These are phyloP conservation scores for Echinochloa phyllopogon DNA, from an alignment of 176 grass and related monocot genomes.

Conservation along the genomic window DNA sequence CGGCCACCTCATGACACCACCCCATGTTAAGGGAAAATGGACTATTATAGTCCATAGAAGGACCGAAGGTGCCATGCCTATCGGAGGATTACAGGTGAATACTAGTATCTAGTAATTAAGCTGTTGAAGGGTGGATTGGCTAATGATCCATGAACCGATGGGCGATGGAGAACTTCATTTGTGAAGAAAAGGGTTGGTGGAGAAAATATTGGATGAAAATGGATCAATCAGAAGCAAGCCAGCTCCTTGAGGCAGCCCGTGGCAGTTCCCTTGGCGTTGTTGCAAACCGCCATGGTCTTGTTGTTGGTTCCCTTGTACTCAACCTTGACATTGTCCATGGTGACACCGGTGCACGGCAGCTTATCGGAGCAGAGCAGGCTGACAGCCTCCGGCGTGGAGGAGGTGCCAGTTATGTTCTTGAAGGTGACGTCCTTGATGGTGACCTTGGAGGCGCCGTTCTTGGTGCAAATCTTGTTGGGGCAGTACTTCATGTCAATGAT, in stretches of 20 bases:
- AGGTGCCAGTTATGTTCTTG: conserved; percentile 68
- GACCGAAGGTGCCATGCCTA: not conserved
- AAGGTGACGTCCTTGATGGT: conserved; percentile 58
- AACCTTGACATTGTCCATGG: conserved; percentile 46
- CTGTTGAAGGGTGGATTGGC: not conserved
- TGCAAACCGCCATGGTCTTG: conserved; percentile 37
- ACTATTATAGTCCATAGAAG: not conserved
- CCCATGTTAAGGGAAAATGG: not conserved
- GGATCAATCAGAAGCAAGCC: not conserved
- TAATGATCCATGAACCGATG: not conserved
- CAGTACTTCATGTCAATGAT: conserved; percentile 86
- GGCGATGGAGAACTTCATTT: not conserved
- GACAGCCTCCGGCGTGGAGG: conserved; percentile 45
- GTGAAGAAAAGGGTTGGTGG: too few relatives aligned
- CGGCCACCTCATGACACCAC: conserved; percentile 4
- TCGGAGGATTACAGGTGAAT: not conserved
- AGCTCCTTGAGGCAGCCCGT: conserved; percentile 36
- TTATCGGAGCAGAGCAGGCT: conserved; percentile 54
- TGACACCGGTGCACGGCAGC: conserved; percentile 48
- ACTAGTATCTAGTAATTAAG: not conserved
- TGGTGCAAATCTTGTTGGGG: conserved; percentile 57
- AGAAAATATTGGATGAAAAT: too few relatives aligned
- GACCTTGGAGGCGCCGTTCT: conserved; percentile 49
- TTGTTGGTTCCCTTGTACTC: conserved; percentile 41
- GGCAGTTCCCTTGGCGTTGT: conserved; percentile 15